Conservation (phyloP, 345 rosid genomes). For the Alliaria petiolata region DNA sequence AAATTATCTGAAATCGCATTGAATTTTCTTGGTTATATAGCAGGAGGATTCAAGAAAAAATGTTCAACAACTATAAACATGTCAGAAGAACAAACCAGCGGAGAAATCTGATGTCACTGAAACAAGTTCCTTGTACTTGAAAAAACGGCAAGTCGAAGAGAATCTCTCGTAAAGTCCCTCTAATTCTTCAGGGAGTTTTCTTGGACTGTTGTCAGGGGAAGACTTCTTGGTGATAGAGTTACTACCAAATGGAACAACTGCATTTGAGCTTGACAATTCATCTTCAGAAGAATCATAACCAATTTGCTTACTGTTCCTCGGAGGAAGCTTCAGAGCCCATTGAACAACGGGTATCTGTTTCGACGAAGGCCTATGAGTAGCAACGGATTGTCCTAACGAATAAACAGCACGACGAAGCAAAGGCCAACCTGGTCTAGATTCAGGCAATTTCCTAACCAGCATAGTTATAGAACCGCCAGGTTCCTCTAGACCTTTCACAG, state of each 20-base stretch:
- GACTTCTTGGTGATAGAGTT: constrained; percentile 25
- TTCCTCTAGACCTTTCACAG: constrained; percentile 38
- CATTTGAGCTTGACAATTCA: constrained; percentile 34
- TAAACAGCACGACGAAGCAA: constrained; percentile 49
- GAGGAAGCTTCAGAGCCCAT: constrained; percentile 61
- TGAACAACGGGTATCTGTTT: constrained; percentile 67
- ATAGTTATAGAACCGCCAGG: constrained; percentile 39
- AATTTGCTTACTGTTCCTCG: constrained; percentile 40
- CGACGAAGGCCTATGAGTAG: constrained; percentile 32
- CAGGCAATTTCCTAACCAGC: constrained; percentile 49
- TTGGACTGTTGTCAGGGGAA: constrained; percentile 34
- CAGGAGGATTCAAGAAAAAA: background rate
- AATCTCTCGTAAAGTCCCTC: constrained; percentile 58
- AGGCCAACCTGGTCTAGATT: constrained; percentile 82
- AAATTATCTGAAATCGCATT: constrained; percentile 55
- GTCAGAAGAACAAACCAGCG: constrained; percentile 46
- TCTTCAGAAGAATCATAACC: constrained; percentile 18
- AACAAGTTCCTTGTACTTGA: constrained; percentile 69
- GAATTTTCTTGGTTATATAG: background rate
- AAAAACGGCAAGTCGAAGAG: constrained; percentile 74
- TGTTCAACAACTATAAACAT: constrained; percentile 1
- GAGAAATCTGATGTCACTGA: constrained; percentile 68
- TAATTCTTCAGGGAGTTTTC: constrained; percentile 50
- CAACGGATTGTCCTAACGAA: constrained; percentile 28
- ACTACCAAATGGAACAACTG: constrained; percentile 41